Evolutionary conservation across 148 eudicot species (phyloP).

Genomic region (Pouteria glomerata): DNA sequence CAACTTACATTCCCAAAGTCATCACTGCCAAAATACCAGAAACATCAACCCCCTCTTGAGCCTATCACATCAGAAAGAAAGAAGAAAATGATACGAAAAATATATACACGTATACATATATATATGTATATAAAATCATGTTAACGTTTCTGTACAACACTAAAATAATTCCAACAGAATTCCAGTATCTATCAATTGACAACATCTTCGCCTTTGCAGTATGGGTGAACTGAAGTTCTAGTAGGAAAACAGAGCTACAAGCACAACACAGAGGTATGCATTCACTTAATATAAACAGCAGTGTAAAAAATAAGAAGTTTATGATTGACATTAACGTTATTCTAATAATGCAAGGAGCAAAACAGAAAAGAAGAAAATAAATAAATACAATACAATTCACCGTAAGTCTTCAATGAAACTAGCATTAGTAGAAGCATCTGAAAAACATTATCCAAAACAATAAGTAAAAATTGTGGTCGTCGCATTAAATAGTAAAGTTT

Average conservation of each 20-base stretch:
- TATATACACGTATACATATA: no score
- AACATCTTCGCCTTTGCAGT: background rate
- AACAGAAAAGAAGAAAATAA: background rate
- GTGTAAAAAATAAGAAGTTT: background rate
- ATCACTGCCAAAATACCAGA: conserved; percentile 93
- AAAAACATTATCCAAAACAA: background rate
- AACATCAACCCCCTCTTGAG: conserved; percentile 76
- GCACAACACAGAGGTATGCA: background rate
- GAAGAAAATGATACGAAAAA: background rate
- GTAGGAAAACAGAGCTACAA: background rate
- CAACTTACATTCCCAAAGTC: conserved; percentile 93
- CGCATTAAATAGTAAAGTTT: background rate
- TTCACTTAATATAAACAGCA: background rate
- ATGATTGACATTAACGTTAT: background rate
- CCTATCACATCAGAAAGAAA: conserved; percentile 35
- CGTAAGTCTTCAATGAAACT: background rate
- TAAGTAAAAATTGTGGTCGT: background rate
- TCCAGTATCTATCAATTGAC: background rate
- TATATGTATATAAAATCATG: no score
- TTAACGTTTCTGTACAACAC: background rate
- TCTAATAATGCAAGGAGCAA: background rate
- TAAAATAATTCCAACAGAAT: background rate
- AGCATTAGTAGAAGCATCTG: background rate
- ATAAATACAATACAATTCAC: background rate
- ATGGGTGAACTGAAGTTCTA: background rate